Percentiles rank a stretch among this genome's conserved stretches.
Conservation (phyloP, 805 yeast species). For the Cyberlindnera veronae region DNA sequence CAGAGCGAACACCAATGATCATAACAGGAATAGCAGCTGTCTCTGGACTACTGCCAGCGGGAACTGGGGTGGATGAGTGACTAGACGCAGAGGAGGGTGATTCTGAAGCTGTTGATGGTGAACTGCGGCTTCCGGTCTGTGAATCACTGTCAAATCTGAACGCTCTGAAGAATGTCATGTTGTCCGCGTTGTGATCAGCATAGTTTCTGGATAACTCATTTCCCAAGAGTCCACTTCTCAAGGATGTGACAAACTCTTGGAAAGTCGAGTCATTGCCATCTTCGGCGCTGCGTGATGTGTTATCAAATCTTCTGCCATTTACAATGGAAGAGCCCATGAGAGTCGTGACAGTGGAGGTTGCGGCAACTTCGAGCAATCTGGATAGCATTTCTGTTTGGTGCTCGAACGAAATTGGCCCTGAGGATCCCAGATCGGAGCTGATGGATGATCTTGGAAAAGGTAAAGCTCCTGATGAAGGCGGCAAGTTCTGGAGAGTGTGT, state of each 20-base stretch:
- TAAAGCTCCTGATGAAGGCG: not conserved
- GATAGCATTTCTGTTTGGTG: slow-evolving; percentile 41
- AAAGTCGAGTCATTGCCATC: slow-evolving; percentile 31
- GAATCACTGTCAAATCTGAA: slow-evolving; percentile 36
- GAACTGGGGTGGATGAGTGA: not conserved
- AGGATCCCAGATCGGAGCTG: slow-evolving; percentile 4
- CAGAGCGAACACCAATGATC: slow-evolving; percentile 47
- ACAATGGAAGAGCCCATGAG: slow-evolving; percentile 31
- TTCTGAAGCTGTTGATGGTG: not conserved
- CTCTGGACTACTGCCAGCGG: too few species aligned
- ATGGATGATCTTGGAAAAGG: slow-evolving; percentile 5
- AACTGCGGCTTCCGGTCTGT: not conserved
- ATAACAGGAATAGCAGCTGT: slow-evolving; percentile 40
- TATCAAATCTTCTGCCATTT: slow-evolving; percentile 31
- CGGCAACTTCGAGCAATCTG: slow-evolving; percentile 41
- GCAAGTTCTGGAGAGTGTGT: slow-evolving; percentile 4
- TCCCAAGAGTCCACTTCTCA: slow-evolving; percentile 38
- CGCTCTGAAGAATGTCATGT: slow-evolving; percentile 39
- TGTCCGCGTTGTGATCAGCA: slow-evolving; percentile 2
- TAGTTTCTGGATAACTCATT: slow-evolving; percentile 33
- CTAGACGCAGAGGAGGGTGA: not conserved
- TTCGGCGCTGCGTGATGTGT: slow-evolving; percentile 14
- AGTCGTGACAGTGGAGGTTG: slow-evolving; percentile 41
- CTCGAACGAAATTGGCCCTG: slow-evolving; percentile 17
- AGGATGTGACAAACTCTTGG: slow-evolving; percentile 40